These are phyloP conservation scores for Trametes cubensis DNA, from an alignment of 768 basidiomycete genomes.

Conservation along the genomic window DNA sequence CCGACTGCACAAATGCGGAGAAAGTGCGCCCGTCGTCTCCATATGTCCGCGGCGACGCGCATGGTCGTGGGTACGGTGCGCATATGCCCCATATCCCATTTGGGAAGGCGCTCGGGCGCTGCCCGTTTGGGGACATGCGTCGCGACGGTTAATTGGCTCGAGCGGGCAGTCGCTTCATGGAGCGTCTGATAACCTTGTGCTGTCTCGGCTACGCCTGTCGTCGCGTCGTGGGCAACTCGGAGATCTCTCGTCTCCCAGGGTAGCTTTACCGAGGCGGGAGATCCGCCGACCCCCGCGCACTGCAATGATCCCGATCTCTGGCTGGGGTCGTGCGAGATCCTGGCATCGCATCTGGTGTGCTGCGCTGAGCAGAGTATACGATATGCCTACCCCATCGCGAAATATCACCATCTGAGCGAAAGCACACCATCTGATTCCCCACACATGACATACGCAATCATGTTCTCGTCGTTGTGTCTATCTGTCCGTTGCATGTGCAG, in stretches of 20 bases:
- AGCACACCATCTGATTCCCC: neutral
- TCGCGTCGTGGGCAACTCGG: slow-evolving; percentile 19
- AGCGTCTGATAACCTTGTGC: slow-evolving; percentile 23
- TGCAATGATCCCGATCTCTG: slow-evolving; percentile 15
- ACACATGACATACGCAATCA: slow-evolving; percentile 13
- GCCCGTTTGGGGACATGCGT: slow-evolving; percentile 2
- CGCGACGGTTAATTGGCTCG: slow-evolving; percentile 16
- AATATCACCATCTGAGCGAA: slow-evolving; percentile 19
- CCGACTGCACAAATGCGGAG: slow-evolving; percentile 1
- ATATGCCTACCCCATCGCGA: neutral
- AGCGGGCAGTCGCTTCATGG: slow-evolving; percentile 11
- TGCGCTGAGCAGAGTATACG: slow-evolving; percentile 9
- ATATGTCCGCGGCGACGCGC: slow-evolving; percentile 19
- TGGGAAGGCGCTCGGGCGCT: slow-evolving; percentile 11
- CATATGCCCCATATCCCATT: slow-evolving; percentile 9
- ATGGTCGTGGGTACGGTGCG: slow-evolving; percentile 19
- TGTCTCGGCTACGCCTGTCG: slow-evolving; percentile 11
- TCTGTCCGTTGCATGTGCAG: slow-evolving; percentile 8
- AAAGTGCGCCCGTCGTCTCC: slow-evolving; percentile 7
- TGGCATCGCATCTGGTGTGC: slow-evolving; percentile 7
- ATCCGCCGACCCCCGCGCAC: slow-evolving; percentile 16
- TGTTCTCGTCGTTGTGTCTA: slow-evolving; percentile 23
- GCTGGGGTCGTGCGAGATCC: slow-evolving; percentile 10
- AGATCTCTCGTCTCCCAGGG: slow-evolving; percentile 17
- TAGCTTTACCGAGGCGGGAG: slow-evolving; percentile 11